Evolutionary conservation across 2,329 filamentous ascomycete genomes (phyloP).

Genomic region (Fusarium camptoceras): DNA sequence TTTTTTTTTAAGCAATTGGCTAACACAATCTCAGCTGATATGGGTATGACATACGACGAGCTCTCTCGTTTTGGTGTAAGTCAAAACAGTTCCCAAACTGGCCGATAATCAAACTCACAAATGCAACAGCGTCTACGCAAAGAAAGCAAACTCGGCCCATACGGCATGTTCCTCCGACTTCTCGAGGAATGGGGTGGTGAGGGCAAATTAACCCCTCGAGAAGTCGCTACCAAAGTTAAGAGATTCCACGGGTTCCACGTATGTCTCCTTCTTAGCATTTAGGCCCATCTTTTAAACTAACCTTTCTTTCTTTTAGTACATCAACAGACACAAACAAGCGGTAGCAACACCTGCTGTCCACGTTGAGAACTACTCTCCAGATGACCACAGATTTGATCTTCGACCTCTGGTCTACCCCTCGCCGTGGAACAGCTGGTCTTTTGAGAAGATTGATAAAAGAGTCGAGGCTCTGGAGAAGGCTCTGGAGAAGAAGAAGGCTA

Average conservation of each 20-base stretch:
- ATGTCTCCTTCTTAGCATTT: not conserved
- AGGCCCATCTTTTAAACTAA: not conserved
- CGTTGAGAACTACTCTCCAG: conserved; percentile 40
- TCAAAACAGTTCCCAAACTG: not conserved
- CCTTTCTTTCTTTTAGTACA: not conserved
- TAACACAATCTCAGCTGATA: conserved; percentile 46
- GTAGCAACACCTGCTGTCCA: conserved; percentile 27
- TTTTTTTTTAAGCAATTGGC: not conserved
- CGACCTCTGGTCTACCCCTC: conserved; percentile 49
- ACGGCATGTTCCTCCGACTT: conserved; percentile 54
- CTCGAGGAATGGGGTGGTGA: conserved; percentile 54
- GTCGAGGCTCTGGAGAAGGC: conserved; percentile 50
- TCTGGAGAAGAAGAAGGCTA: conserved; percentile 22
- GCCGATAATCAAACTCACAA: not conserved
- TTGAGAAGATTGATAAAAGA: conserved; percentile 56
- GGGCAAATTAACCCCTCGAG: conserved; percentile 51
- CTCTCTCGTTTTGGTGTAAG: conserved; percentile 53
- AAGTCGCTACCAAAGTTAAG: conserved; percentile 47
- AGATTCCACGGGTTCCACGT: conserved; percentile 53
- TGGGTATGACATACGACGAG: conserved; percentile 59
- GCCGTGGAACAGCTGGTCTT: conserved; percentile 51
- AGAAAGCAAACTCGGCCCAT: conserved; percentile 57
- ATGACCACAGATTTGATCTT: conserved; percentile 47
- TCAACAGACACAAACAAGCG: conserved; percentile 32
- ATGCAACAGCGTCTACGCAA: conserved; percentile 50